Conservation (phyloP, 305 asterid species). For the Fraxinus paxiana region DNA sequence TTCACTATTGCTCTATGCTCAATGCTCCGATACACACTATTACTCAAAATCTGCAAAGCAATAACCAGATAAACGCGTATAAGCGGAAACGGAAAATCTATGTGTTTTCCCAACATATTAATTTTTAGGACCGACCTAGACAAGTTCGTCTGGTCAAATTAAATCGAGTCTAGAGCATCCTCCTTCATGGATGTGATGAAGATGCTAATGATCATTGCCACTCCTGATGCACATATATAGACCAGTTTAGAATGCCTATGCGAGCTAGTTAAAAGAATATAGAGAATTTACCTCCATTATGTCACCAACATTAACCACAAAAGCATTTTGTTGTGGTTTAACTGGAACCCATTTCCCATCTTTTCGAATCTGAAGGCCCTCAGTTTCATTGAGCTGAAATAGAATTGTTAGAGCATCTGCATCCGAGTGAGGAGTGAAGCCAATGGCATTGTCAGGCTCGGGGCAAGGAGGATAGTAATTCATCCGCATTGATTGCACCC, state of each 20-base stretch:
- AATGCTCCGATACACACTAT: slow-evolving; percentile 45
- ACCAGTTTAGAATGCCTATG: not conserved
- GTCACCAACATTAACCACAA: slow-evolving; percentile 55
- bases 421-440: slow-evolving; percentile 54
- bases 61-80: not conserved
- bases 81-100: not conserved
- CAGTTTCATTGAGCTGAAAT: slow-evolving; percentile 45
- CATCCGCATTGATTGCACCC: slow-evolving; percentile 53
- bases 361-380: slow-evolving; percentile 47
- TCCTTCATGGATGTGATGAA: not conserved
- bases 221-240: not conserved
- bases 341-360: slow-evolving; percentile 50
- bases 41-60: slow-evolving; percentile 38
- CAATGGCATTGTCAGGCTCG: slow-evolving; percentile 43
- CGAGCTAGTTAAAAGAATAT: not conserved
- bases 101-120: not conserved
- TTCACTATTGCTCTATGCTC: slow-evolving; percentile 50
- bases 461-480: slow-evolving; percentile 64
- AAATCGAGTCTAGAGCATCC: not conserved
- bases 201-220: not conserved
- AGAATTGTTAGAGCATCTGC: slow-evolving; percentile 55
- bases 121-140: not conserved
- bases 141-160: not conserved
- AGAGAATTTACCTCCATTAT: slow-evolving; percentile 45
- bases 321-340: slow-evolving; percentile 46